Percentiles rank a stretch among this genome's conserved stretches.
Evolutionary conservation across 176 grass and related monocot species (phyloP).

Genomic region (Microstegium vimineum): DNA sequence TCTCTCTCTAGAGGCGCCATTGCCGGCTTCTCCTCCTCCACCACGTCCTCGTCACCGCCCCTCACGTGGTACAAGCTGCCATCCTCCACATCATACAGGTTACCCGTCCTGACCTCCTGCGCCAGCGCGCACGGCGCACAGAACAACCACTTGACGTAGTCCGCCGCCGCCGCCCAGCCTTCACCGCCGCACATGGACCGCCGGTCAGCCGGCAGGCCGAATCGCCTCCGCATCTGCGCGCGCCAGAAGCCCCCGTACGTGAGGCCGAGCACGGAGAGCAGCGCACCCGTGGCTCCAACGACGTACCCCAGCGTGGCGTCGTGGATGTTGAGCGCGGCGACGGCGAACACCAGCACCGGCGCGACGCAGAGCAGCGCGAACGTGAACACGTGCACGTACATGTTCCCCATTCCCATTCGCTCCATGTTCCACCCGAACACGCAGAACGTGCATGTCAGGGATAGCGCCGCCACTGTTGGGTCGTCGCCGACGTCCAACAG

Average conservation of each 20-base stretch:
- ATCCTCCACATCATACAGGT: slow-evolving; percentile 24
- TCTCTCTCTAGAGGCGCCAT: too few species aligned
- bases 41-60: too few species aligned
- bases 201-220: slow-evolving; percentile 25
- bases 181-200: slow-evolving; percentile 15
- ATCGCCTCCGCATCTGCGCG: slow-evolving; percentile 30
- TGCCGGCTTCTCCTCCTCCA: too few species aligned
- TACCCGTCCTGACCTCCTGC: slow-evolving; percentile 67
- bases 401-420: slow-evolving; percentile 68
- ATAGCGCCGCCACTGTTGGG: slow-evolving; percentile 38
- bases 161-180: not conserved
- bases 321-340: slow-evolving; percentile 47
- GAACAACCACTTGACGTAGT: slow-evolving; percentile 47
- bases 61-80: too few species aligned
- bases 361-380: slow-evolving; percentile 62
- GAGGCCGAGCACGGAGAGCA: slow-evolving; percentile 48
- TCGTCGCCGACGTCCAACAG: slow-evolving; percentile 60
- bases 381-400: slow-evolving; percentile 71
- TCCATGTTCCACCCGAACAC: slow-evolving; percentile 94
- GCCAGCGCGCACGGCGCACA: slow-evolving; percentile 57
- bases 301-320: slow-evolving; percentile 21
- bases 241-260: slow-evolving; percentile 55
- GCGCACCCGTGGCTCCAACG: slow-evolving; percentile 34
- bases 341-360: slow-evolving; percentile 55
- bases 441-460: slow-evolving; percentile 59